Percentiles rank a stretch among this genome's conserved stretches.
These are phyloP conservation scores for Fusarium odoratissimum DNA, from an alignment of 2,329 filamentous ascomycete species.

Conservation along the genomic window DNA sequence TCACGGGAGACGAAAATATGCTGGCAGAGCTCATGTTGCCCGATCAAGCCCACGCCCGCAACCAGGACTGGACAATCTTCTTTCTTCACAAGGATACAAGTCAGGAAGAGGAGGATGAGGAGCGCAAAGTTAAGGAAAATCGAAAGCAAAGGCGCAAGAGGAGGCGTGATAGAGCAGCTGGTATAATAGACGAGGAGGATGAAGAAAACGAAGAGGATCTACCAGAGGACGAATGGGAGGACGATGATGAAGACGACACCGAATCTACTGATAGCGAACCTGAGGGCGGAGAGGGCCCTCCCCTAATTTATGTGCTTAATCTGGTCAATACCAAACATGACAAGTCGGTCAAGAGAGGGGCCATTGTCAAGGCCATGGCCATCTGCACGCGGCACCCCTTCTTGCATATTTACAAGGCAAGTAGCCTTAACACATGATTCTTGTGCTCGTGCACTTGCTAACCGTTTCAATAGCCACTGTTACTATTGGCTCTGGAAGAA, in stretches of 20 bases:
- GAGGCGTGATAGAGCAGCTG: constrained; percentile 63
- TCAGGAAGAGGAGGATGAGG: constrained; percentile 82
- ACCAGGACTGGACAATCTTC: constrained; percentile 99
- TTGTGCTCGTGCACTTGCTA: constrained; percentile 18
- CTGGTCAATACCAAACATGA: constrained; percentile 98
- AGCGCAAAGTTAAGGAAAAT: constrained; percentile 68
- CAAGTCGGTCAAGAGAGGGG: constrained; percentile 90
- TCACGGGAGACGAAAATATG: constrained; percentile 98
- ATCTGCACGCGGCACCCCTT: constrained; percentile 98
- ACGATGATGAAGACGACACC: constrained; percentile 61
- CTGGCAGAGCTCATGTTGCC: constrained; percentile 98
- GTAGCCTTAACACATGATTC: constrained; percentile 38
- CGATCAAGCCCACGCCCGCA: constrained; percentile 93
- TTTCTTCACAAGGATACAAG: constrained; percentile 96
- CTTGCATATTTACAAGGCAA: constrained; percentile 96
- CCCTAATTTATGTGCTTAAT: constrained; percentile 96
- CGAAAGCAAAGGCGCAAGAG: constrained; percentile 63
- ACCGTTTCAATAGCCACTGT: constrained; percentile 71
- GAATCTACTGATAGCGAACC: constrained; percentile 71
- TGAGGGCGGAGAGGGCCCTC: constrained; percentile 83
- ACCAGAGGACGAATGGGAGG: constrained; percentile 60
- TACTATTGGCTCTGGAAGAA: constrained; percentile 91
- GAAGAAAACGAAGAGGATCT: constrained; percentile 57
- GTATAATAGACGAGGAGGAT: constrained; percentile 59
- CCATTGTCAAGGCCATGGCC: constrained; percentile 97